Conservation (phyloP, 108 stramenopile genomes). For the Parmales sp. region DNA sequence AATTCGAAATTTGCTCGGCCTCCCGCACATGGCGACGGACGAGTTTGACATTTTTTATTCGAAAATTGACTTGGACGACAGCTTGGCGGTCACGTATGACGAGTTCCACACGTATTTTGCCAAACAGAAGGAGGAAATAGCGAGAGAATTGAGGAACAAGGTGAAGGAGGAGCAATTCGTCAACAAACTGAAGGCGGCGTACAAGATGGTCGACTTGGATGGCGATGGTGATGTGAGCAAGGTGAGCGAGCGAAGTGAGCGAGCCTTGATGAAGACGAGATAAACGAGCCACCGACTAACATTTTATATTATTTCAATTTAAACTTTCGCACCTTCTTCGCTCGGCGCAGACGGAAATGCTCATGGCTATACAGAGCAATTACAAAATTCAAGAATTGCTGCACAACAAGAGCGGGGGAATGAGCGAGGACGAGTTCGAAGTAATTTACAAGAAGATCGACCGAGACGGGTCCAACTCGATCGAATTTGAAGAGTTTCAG, state of each 20-base stretch:
- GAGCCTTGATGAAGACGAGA: too few relatives aligned
- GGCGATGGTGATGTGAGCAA: slow-evolving; percentile 8
- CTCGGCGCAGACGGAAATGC: too few relatives aligned
- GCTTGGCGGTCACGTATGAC: not conserved
- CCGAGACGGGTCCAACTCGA: not conserved
- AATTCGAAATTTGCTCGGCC: not conserved
- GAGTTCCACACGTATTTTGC: slow-evolving; percentile 11
- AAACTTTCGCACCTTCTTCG: too few relatives aligned
- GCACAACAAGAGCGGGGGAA: not conserved
- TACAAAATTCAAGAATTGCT: slow-evolving; percentile 7
- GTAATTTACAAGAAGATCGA: slow-evolving; percentile 2
- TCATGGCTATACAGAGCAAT: slow-evolving; percentile 4
- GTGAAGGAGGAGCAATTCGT: not conserved
- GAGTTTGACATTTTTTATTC: not conserved
- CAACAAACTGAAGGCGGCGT: slow-evolving; percentile 1
- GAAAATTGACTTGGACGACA: not conserved
- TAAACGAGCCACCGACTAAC: too few relatives aligned
- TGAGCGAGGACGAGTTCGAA: slow-evolving; percentile 1
- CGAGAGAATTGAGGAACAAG: not conserved
- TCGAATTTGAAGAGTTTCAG: slow-evolving; percentile 9
- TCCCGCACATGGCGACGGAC: not conserved
- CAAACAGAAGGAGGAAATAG: slow-evolving; percentile 9
- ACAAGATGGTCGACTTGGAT: slow-evolving; percentile 4
- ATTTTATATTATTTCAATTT: too few relatives aligned
- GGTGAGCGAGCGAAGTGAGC: too few relatives aligned